These are phyloP conservation scores for Nemania sp. DNA, from an alignment of 2,329 filamentous ascomycete genomes.

Conservation along the genomic window DNA sequence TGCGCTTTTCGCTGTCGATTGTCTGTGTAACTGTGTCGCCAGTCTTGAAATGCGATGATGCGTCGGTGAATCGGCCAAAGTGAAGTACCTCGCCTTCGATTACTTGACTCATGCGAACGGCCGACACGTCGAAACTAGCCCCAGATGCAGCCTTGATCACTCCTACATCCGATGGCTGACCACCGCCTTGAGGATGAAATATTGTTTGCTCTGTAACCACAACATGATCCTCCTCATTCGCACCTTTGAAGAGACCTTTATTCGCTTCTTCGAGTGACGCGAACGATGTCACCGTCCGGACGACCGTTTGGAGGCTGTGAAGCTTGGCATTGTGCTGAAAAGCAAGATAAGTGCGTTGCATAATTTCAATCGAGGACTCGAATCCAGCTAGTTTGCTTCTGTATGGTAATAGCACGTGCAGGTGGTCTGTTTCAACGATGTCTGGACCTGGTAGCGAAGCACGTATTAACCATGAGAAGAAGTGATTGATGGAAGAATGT, in stretches of 20 bases:
- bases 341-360: constrained; percentile 58
- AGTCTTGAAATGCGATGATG: constrained; percentile 51
- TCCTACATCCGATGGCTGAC: constrained; percentile 77
- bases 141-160: constrained; percentile 58
- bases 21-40: constrained; percentile 64
- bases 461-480: constrained; percentile 9
- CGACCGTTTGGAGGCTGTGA: constrained; percentile 47
- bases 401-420: not conserved
- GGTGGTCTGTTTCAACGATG: not conserved
- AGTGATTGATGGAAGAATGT: constrained; percentile 24
- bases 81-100: constrained; percentile 71
- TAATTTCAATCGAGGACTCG: constrained; percentile 27
- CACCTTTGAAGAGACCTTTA: constrained; percentile 69
- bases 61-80: constrained; percentile 66
- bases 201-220: constrained; percentile 74
- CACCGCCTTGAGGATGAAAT: constrained; percentile 81
- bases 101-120: constrained; percentile 67
- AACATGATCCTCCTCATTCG: constrained; percentile 63
- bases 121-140: constrained; percentile 62
- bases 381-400: not conserved
- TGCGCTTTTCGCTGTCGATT: constrained; percentile 71
- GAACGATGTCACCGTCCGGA: constrained; percentile 61
- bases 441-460: constrained; percentile 6
- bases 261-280: constrained; percentile 63
- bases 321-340: constrained; percentile 53